phyloP scores from a whole-genome alignment of 345 rosid species.

The Orychophragmus violaceus region DNA sequence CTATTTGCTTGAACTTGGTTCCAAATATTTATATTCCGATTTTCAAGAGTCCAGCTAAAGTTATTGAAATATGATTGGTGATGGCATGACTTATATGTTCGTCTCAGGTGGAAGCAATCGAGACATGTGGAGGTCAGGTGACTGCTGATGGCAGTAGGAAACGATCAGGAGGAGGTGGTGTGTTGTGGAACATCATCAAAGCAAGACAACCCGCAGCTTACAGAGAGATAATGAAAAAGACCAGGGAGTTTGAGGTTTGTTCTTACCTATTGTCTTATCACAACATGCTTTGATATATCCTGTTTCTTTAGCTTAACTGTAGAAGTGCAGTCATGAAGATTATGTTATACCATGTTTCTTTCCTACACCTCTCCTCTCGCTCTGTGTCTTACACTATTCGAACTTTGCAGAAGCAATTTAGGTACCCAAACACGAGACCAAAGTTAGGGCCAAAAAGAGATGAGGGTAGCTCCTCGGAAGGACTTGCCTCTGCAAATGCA shows the following conservation, averaged over 20 bases:
- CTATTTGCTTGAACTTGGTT: slow-evolving; percentile 1
- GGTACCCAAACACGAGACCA: no score
- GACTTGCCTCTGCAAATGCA: no score
- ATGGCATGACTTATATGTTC: no score
- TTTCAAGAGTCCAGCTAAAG: not conserved
- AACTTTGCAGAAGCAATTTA: slow-evolving; percentile 73
- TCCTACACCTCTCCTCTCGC: not conserved
- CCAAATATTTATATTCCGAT: not conserved
- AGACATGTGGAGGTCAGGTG: no score
- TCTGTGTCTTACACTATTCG: not conserved
- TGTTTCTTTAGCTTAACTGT: not conserved
- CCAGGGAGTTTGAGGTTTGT: slow-evolving; percentile 84
- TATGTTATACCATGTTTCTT: not conserved
- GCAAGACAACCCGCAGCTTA: slow-evolving; percentile 61
- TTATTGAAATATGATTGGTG: slow-evolving; percentile 24
- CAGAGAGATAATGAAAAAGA: slow-evolving; percentile 72
- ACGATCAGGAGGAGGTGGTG: no score
- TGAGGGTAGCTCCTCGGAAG: no score
- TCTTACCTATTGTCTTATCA: slow-evolving; percentile 5
- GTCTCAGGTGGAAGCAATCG: no score
- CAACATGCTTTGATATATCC: not conserved
- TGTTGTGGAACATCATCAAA: no score
- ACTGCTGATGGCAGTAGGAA: no score
- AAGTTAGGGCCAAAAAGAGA: no score
- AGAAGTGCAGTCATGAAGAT: not conserved